These are phyloP conservation scores for Ammopiptanthus mongolicus DNA, from an alignment of 306 rosid genomes.

Conservation along the genomic window DNA sequence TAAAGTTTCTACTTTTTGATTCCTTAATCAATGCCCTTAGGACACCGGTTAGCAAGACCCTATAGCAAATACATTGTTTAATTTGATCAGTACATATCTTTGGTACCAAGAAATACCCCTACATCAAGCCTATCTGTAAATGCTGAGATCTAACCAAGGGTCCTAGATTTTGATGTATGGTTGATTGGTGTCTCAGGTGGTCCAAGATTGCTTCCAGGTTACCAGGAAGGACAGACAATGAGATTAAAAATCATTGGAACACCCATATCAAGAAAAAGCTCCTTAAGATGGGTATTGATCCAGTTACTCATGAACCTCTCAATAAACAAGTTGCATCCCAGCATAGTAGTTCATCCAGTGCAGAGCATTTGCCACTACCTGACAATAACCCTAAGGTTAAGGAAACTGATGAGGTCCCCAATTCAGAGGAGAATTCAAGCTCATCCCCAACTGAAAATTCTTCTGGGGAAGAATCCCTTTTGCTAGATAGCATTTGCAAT, in stretches of 20 bases:
- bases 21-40: no score
- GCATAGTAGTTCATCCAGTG: constrained; percentile 18
- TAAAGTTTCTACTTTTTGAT: no score
- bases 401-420: constrained; percentile 12
- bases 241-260: constrained; percentile 87
- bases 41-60: no score
- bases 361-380: constrained; percentile 11
- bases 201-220: constrained; percentile 78
- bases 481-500: constrained; percentile 46
- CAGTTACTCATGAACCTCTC: constrained; percentile 71
- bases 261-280: constrained; percentile 85
- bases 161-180: not conserved
- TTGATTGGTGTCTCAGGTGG: constrained; percentile 47
- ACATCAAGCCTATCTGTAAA: not conserved
- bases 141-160: not conserved
- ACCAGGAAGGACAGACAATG: constrained; percentile 83
- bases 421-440: constrained; percentile 42
- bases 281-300: constrained; percentile 81
- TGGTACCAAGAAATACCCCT: not conserved
- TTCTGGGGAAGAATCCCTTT: constrained; percentile 43
- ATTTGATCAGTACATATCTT: not conserved
- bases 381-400: not conserved
- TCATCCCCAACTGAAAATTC: constrained; percentile 41
- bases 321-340: constrained; percentile 31
- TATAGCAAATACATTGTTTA: not conserved